Conservation (phyloP, 176 grass and related monocot species). For the Raddia distichophylla region DNA sequence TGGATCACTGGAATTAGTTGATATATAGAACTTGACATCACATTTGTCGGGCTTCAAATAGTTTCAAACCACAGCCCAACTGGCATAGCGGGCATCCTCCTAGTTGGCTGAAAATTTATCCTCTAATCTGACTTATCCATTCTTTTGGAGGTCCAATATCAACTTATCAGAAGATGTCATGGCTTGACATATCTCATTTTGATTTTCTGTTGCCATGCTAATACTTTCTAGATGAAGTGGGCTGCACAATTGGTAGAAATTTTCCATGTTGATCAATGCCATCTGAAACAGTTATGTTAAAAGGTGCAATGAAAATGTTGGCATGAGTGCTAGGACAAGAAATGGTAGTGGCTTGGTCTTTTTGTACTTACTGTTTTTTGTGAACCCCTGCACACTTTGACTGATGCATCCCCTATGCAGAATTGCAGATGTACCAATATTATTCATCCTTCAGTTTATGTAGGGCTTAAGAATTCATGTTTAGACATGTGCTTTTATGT, state of each 20-base stretch:
- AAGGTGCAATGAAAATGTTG: neutral
- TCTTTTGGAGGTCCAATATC: neutral
- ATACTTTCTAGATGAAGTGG: neutral
- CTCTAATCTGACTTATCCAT: neutral
- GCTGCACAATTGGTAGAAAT: neutral
- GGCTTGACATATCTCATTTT: conserved; percentile 3
- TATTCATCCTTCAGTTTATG: neutral
- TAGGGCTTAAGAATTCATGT: conserved; percentile 10
- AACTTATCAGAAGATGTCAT: neutral
- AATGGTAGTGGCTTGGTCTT: neutral
- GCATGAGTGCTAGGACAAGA: neutral
- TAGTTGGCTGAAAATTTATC: neutral
- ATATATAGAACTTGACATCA: neutral
- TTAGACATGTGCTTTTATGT: neutral
- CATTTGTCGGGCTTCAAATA: neutral
- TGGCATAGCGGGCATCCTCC: neutral
- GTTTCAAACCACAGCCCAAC: neutral
- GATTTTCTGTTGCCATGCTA: neutral
- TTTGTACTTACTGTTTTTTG: neutral
- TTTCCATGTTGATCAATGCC: neutral
- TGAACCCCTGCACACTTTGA: neutral
- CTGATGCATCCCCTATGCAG: neutral
- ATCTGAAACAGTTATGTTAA: neutral
- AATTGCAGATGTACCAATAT: neutral
- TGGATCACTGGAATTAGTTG: neutral